Evolutionary conservation across 805 yeast genomes (phyloP).

Genomic region (Lipomyces sp.): DNA sequence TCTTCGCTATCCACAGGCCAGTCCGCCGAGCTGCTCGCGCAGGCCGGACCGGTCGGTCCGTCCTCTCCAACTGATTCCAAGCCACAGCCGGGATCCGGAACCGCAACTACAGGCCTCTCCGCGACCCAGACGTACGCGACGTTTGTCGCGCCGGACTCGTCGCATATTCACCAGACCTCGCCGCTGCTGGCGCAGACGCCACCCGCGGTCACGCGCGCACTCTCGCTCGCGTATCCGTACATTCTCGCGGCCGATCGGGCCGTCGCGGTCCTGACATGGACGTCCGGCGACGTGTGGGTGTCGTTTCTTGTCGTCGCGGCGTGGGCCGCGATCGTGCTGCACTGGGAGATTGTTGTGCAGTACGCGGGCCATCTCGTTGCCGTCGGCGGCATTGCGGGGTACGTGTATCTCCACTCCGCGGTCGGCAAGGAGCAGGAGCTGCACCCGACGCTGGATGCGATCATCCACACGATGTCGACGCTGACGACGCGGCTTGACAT

Average conservation of each 20-base stretch:
- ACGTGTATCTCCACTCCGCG: constrained; percentile 30
- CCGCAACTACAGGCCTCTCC: constrained; percentile 2
- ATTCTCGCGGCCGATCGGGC: constrained; percentile 66
- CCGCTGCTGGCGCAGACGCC: constrained; percentile 88
- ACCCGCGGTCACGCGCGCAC: constrained; percentile 79
- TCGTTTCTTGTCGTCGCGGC: constrained; percentile 58
- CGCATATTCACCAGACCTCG: constrained; percentile 54
- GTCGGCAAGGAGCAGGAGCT: constrained; percentile 48
- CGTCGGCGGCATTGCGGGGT: constrained; percentile 41
- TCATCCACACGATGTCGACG: constrained; percentile 69
- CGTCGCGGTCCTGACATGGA: constrained; percentile 82
- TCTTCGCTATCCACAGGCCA: background rate
- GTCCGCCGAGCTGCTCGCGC: constrained; percentile 8
- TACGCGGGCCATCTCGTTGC: constrained; percentile 74
- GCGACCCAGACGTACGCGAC: constrained; percentile 38
- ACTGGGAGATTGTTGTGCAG: constrained; percentile 65
- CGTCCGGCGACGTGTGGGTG: constrained; percentile 77
- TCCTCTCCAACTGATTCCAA: background rate
- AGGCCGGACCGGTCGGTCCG: constrained; percentile 13
- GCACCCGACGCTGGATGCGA: constrained; percentile 83
- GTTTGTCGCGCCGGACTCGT: constrained; percentile 38
- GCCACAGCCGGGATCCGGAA: too few species aligned
- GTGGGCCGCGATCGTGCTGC: constrained; percentile 60
- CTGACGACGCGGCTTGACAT: constrained; percentile 74
- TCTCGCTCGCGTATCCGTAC: constrained; percentile 82